Evolutionary conservation across 2,329 filamentous ascomycete genomes (phyloP).

Genomic region (Intubia oerlemansii): DNA sequence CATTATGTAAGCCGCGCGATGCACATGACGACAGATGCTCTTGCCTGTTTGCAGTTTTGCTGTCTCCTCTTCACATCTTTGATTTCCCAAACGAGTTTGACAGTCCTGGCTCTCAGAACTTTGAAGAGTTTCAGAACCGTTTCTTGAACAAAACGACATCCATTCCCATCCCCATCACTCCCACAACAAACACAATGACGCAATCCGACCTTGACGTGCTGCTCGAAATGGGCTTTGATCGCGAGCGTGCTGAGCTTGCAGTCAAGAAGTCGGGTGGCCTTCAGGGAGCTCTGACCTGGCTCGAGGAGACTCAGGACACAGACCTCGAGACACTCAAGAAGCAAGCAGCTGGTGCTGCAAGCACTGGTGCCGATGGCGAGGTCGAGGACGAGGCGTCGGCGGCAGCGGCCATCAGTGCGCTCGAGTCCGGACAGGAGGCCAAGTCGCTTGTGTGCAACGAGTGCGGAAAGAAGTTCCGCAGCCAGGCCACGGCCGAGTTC

Average conservation of each 20-base stretch:
- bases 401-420: conserved; percentile 32
- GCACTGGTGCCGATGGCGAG: conserved; percentile 12
- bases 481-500: conserved; percentile 62
- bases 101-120: no score
- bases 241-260: conserved; percentile 60
- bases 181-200: conserved; percentile 21
- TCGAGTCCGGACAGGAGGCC: conserved; percentile 49
- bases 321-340: conserved; percentile 57
- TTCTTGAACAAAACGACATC: not conserved
- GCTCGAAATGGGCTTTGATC: conserved; percentile 63
- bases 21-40: no score
- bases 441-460: conserved; percentile 83
- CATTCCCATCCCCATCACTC: not conserved
- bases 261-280: conserved; percentile 66
- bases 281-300: conserved; percentile 80
- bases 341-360: conserved; percentile 5
- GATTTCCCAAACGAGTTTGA: no score
- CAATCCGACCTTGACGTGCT: conserved; percentile 38
- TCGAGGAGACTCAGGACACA: conserved; percentile 80
- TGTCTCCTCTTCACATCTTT: no score
- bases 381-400: conserved; percentile 21
- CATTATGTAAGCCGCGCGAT: no score
- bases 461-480: conserved; percentile 79
- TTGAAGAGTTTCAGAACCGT: no score
- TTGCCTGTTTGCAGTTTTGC: no score